Evolutionary conservation across 2,329 filamentous ascomycete species (phyloP).

Genomic region (Trichoderma asperellum): DNA sequence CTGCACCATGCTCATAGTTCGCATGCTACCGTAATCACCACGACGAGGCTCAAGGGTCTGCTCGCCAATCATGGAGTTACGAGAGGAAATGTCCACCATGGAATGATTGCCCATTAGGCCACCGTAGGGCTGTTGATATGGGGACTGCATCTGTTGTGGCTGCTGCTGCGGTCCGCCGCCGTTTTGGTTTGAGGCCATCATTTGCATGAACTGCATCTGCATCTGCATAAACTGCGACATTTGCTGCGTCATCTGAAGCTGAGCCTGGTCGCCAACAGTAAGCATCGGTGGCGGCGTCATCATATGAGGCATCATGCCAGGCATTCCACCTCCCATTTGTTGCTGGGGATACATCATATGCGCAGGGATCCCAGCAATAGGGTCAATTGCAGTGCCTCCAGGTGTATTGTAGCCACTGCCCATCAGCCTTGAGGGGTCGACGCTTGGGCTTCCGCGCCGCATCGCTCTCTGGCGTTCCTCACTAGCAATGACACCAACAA

Average conservation of each 20-base stretch:
- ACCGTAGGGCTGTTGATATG: slow-evolving; percentile 40
- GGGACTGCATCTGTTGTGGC: slow-evolving; percentile 24
- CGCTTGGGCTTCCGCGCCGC: slow-evolving; percentile 76
- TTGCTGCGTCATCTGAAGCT: slow-evolving; percentile 79
- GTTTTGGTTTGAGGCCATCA: slow-evolving; percentile 61
- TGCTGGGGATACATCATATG: slow-evolving; percentile 46
- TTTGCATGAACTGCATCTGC: slow-evolving; percentile 94
- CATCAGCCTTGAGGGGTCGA: slow-evolving; percentile 54
- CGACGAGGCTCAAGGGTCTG: slow-evolving; percentile 50
- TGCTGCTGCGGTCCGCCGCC: slow-evolving; percentile 36
- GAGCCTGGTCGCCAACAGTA: slow-evolving; percentile 69
- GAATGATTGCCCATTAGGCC: slow-evolving; percentile 44
- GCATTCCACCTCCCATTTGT: slow-evolving; percentile 36
- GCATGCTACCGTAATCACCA: slow-evolving; percentile 51
- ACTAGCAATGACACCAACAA: slow-evolving; percentile 85
- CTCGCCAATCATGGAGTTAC: slow-evolving; percentile 54
- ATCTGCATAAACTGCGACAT: slow-evolving; percentile 90
- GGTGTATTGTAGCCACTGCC: slow-evolving; percentile 42
- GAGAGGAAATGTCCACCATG: slow-evolving; percentile 49
- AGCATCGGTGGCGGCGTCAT: slow-evolving; percentile 52
- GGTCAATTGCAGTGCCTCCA: slow-evolving; percentile 51
- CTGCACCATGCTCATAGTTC: slow-evolving; percentile 85
- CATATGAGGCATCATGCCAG: slow-evolving; percentile 38
- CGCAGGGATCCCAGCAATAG: slow-evolving; percentile 53
- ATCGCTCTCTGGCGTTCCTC: slow-evolving; percentile 80